Evolutionary conservation across 257 asterid genomes (phyloP).

Genomic region (Gentiana straminea): DNA sequence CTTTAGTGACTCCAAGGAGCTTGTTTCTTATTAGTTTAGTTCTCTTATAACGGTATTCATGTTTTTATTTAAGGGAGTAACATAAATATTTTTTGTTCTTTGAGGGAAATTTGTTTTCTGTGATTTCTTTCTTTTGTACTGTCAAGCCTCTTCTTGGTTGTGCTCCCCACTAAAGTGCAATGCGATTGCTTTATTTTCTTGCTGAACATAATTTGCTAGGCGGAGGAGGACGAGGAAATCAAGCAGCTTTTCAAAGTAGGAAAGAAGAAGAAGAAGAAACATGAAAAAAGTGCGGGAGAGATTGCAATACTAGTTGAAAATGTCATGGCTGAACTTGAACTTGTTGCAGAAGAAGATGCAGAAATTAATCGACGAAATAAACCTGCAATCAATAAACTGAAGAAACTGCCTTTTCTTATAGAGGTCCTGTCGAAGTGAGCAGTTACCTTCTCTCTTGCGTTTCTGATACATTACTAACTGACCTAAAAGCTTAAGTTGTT

Average conservation of each 20-base stretch:
- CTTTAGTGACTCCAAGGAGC: neutral
- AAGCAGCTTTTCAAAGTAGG: slow-evolving; percentile 62
- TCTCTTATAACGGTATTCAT: neutral
- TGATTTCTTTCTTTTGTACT: neutral
- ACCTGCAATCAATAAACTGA: slow-evolving; percentile 84
- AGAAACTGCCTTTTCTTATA: slow-evolving; percentile 75
- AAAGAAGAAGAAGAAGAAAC: slow-evolving; percentile 56
- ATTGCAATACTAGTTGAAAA: slow-evolving; percentile 73
- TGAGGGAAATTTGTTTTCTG: too few relatives aligned
- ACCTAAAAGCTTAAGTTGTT: too few relatives aligned
- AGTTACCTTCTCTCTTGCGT: slow-evolving; percentile 17
- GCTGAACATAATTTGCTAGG: slow-evolving; percentile 32
- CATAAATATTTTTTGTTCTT: too few relatives aligned
- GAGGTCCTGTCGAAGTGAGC: slow-evolving; percentile 78
- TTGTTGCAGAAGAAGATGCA: slow-evolving; percentile 90
- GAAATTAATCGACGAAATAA: slow-evolving; percentile 73
- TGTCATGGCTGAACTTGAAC: slow-evolving; percentile 93
- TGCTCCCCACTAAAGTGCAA: neutral
- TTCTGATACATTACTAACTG: too few relatives aligned
- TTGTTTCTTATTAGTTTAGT: neutral
- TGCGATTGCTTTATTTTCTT: slow-evolving; percentile 6
- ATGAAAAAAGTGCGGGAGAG: slow-evolving; percentile 85
- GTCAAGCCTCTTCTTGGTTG: neutral
- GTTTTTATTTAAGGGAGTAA: neutral
- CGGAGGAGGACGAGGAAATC: slow-evolving; percentile 88